Base-by-base conservation (phyloP, 2,329 filamentous ascomycete species). In the Claviceps sp. region DNA sequence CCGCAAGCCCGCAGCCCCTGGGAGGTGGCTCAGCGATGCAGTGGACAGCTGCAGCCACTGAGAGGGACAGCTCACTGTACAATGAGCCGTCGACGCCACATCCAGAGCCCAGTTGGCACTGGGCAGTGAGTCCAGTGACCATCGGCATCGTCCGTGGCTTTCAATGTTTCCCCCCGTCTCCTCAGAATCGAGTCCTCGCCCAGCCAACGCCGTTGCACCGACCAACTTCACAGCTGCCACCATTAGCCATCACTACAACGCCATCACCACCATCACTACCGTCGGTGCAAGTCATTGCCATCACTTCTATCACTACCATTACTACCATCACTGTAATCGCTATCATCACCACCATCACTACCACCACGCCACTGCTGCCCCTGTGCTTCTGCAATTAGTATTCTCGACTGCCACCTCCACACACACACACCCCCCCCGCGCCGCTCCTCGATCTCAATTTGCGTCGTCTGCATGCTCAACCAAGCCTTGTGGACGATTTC, bases 121-220 rank as follows among this genome's bases (percentile, higher is more conserved):
- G n/a, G n/a, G n/a, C n/a, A n/a, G n/a, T n/a, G n/a, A n/a, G n/a
- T n/a, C n/a, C n/a, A 46, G 44, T 46, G 44, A 46, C 44, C 44
- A 46, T n/a, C 23, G 26, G 26, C 16, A n/a, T 8, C 14, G 26
- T 46, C 20, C 23, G 26, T 50, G 39, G 44, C 14, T 22, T 45
- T 45, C 49, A 14, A 47, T 17, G 14, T 44, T 23, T 44, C 23
- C 23, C 36, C 34, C 46, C 23, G 20, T 22, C 40, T 45, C 43
- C 23, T 45, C 43, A 8, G 22, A 45, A 34, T 22, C 11, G 22
- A 26, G 42, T 44, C 13, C 39, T 34, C 45, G 45, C 34, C 49
- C 49, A 40, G 48, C 51, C 51, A 50, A 53, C 48, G 39, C 48
- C 43, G 44, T 44, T 44, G 42, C 42, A 45, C 47, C 50, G 38